phyloP scores from a whole-genome alignment of 306 rosid genomes.

The Cucumis melo region DNA sequence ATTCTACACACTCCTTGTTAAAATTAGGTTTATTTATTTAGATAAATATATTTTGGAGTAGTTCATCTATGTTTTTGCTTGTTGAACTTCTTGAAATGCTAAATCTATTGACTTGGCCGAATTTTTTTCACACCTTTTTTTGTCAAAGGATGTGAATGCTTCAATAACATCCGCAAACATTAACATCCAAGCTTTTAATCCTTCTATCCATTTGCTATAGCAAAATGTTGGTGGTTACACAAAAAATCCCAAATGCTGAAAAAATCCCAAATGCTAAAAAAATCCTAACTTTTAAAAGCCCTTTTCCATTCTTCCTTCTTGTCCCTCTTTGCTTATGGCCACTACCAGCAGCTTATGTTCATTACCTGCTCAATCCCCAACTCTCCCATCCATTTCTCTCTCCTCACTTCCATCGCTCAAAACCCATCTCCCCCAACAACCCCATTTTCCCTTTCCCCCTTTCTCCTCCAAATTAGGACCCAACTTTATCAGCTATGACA shows the following conservation, averaged over 20 bases:
- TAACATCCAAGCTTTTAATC: background rate
- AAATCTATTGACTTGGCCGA: background rate
- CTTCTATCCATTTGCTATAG: slow-evolving; percentile 10
- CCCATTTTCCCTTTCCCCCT: slow-evolving; percentile 16
- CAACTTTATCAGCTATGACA: slow-evolving; percentile 29
- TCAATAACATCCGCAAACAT: slow-evolving; percentile 27
- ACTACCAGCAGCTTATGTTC: slow-evolving; percentile 34
- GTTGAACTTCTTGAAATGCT: background rate
- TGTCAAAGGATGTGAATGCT: background rate
- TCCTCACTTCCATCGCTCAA: slow-evolving; percentile 32
- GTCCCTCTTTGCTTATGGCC: slow-evolving; percentile 29
- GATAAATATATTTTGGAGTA: no score
- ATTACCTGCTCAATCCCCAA: slow-evolving; percentile 33
- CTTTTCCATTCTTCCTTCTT: background rate
- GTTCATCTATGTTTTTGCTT: background rate
- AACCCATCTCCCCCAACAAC: slow-evolving; percentile 26
- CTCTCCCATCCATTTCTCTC: slow-evolving; percentile 34
- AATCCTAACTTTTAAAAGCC: background rate
- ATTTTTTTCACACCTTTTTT: background rate
- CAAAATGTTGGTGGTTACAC: background rate
- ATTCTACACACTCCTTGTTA: no score
- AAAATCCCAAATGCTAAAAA: background rate
- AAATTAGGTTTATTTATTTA: no score
- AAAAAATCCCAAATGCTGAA: slow-evolving; percentile 20
- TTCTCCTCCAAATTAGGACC: slow-evolving; percentile 23